Base-by-base conservation (phyloP, 2,329 filamentous ascomycete genomes). In the Verticillium dahliae region DNA sequence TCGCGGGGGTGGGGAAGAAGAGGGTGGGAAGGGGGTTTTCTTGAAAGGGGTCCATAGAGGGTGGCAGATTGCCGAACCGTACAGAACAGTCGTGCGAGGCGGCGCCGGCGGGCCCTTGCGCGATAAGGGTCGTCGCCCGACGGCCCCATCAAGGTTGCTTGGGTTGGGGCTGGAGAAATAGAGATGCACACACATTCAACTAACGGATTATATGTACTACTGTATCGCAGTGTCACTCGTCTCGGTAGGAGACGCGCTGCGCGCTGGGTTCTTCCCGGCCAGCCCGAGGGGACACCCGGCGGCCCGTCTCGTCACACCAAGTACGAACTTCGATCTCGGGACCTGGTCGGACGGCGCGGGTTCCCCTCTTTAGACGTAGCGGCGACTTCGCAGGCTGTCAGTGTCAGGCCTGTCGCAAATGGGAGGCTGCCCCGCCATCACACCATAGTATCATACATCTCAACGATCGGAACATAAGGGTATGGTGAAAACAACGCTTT, bases 401-500 rank as follows among this genome's bases (percentile, higher is more conserved):
- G 39, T 27, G 27, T 4, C 27, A n/a, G 11, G 14, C n/a, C 39
- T 45, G 39, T 6, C 6, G 14, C 35, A 13, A 37, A 2, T 27
- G 3, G 27, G 27, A 37, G 9, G 7, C 35, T 37, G 35, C 35
- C 35, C 35, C 5, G 35, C 35, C 7, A 37, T 9, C 35, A 37
- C 13, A 5, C 13, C 35, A 6, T 37, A 22, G 7, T 37, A 37
- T 13, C 9, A 9, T 13, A 7, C 7, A 37, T 37, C 35, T 27
- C 4, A 27, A 27, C 27, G 27, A 13, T 37, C 35, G 13, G 35
- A 37, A 13, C 35, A 27, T 37, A 9, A 37, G n/a, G 50, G 15
- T 22, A 22, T 55, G 18, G 55, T 22, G 18, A 34, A 58, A 58
- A 58, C 57, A 58, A 58, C 39, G 57, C 57, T 58, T 41, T 45